phyloP scores from a whole-genome alignment of 2,329 filamentous ascomycete genomes.

The Colletotrichum sp. region DNA sequence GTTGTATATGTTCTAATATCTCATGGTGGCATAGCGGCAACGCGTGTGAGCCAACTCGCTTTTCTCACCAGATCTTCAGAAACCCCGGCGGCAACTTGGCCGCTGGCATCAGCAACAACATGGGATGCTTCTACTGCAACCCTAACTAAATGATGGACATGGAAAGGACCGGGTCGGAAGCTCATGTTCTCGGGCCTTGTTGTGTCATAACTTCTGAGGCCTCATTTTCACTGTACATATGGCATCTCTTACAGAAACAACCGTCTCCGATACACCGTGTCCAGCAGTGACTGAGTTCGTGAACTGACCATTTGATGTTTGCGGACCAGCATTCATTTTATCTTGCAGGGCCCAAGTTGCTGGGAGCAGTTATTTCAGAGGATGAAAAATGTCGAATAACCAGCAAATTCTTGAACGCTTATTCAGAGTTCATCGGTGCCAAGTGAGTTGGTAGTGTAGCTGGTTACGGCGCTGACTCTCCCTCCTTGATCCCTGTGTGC shows the following conservation, averaged over 20 bases:
- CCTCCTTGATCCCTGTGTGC: background rate
- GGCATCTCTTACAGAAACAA: background rate
- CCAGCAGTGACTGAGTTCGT: background rate
- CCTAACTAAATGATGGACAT: background rate
- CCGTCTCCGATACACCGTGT: background rate
- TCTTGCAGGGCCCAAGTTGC: background rate
- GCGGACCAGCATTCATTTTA: background rate
- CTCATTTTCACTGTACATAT: background rate
- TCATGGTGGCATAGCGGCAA: background rate
- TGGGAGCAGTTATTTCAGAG: background rate
- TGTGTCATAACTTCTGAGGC: background rate
- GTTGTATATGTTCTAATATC: rapidly evolving
- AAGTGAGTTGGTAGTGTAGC: background rate
- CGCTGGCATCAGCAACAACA: background rate
- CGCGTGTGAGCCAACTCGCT: background rate
- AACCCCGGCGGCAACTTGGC: background rate
- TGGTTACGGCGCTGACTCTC: background rate
- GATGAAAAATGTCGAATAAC: background rate
- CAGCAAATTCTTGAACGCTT: background rate
- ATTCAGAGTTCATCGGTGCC: background rate
- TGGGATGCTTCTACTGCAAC: background rate
- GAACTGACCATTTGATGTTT: background rate
- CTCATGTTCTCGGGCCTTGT: background rate
- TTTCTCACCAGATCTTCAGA: background rate
- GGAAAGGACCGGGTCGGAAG: background rate